A percentile compares a stretch with the other conserved stretches of the same genome.
Evolutionary conservation across 1,139 yeast species (phyloP).

Genomic region (Yamadazyma jaroonii): DNA sequence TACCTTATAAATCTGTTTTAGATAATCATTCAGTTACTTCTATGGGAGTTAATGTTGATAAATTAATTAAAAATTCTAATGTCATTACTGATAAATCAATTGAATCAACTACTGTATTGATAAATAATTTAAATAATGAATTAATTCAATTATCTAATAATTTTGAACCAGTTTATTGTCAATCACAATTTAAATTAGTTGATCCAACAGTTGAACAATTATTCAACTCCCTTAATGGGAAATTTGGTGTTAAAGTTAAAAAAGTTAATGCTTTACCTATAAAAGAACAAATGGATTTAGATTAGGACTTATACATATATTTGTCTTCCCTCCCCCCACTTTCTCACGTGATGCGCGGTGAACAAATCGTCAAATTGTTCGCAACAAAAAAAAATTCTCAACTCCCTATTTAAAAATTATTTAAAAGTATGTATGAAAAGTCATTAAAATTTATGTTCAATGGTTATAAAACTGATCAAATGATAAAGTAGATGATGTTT

Average conservation of each 20-base stretch:
- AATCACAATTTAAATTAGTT: conserved; percentile 61
- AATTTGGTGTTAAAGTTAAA: conserved; percentile 64
- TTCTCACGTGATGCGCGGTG: not conserved
- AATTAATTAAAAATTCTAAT: conserved; percentile 54
- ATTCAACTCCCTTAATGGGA: conserved; percentile 58
- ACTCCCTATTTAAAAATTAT: conserved; percentile 2
- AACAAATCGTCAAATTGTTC: conserved; percentile 1
- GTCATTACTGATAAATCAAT: conserved; percentile 59
- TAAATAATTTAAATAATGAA: conserved; percentile 37
- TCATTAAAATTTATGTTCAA: not conserved
- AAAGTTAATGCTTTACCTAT: conserved; percentile 49
- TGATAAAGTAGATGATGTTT: no score
- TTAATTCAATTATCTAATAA: conserved; percentile 68
- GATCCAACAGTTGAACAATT: conserved; percentile 49
- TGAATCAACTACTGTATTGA: conserved; percentile 66
- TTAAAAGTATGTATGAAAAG: conserved; percentile 1
- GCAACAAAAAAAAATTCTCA: conserved; percentile 2
- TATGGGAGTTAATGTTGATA: conserved; percentile 54
- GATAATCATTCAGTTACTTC: conserved; percentile 50
- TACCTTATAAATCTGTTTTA: conserved; percentile 65
- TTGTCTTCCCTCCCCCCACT: not conserved
- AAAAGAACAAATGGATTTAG: conserved; percentile 16
- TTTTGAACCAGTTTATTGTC: conserved; percentile 80
- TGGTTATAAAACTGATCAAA: not conserved
- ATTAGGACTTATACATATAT: conserved; percentile 6